A percentile compares a stretch with the other conserved stretches of the same genome.
Conservation (phyloP, 805 yeast genomes). For the Nakazawaea peltata region DNA sequence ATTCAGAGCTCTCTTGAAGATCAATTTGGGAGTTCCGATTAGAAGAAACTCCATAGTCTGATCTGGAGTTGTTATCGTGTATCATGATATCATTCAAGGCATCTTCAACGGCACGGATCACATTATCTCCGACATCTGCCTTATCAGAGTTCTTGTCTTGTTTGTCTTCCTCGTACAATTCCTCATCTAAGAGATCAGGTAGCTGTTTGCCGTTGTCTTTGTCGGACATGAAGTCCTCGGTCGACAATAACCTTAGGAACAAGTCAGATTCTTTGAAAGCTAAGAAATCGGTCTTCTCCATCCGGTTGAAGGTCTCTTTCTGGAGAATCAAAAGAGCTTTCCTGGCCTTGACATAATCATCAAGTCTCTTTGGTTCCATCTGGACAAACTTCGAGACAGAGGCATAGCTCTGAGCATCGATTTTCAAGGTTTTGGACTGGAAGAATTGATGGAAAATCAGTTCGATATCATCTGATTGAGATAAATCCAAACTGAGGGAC, state of each 20-base stretch:
- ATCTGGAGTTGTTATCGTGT: slow-evolving; percentile 10
- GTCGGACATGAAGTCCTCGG: slow-evolving; percentile 22
- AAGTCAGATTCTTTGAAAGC: slow-evolving; percentile 53
- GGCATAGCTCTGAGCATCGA: slow-evolving; percentile 19
- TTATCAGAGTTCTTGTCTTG: not conserved
- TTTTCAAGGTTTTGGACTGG: slow-evolving; percentile 19
- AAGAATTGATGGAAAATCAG: slow-evolving; percentile 40
- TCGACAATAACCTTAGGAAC: slow-evolving; percentile 45
- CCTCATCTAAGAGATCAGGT: not conserved
- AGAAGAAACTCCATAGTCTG: not conserved
- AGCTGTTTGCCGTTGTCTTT: slow-evolving; percentile 22
- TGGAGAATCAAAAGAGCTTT: slow-evolving; percentile 55
- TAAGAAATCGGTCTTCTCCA: slow-evolving; percentile 47
- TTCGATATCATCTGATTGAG: slow-evolving; percentile 45
- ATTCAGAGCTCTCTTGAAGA: too few relatives aligned
- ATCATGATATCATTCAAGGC: slow-evolving; percentile 56
- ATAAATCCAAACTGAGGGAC: slow-evolving; percentile 28
- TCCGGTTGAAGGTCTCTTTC: slow-evolving; percentile 35
- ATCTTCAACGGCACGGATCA: slow-evolving; percentile 55
- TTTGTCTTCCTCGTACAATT: not conserved
- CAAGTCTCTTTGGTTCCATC: slow-evolving; percentile 15
- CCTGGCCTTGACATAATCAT: slow-evolving; percentile 45
- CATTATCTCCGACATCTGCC: slow-evolving; percentile 27
- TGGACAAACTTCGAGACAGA: slow-evolving; percentile 30
- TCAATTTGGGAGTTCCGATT: too few relatives aligned